Evolutionary conservation across 106 monocot genomes (phyloP).

Genomic region (Posidonia australis): DNA sequence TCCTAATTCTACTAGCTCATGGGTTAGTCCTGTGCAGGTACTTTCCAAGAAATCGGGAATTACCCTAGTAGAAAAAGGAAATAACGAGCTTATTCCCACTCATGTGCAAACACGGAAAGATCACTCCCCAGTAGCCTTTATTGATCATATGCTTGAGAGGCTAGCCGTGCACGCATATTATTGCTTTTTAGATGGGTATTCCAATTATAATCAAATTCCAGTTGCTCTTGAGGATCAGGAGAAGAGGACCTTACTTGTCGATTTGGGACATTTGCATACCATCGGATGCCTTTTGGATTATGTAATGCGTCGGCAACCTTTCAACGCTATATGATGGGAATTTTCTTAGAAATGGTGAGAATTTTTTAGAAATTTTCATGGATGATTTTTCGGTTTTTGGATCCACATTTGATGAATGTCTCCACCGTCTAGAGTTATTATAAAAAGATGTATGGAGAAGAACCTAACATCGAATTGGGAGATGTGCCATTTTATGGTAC

Average conservation of each 20-base stretch:
- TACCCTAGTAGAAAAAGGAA: no score
- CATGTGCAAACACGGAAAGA: background rate
- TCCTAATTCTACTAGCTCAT: no score
- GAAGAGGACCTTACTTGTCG: background rate
- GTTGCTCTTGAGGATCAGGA: slow-evolving; percentile 1
- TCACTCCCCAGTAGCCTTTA: slow-evolving; percentile 2
- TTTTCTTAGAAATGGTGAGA: background rate
- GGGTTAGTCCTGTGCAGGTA: no score
- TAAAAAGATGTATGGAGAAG: no score
- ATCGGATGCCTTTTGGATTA: slow-evolving; percentile 7
- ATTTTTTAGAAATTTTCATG: slow-evolving; percentile 3
- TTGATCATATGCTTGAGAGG: slow-evolving; percentile 3
- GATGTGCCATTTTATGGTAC: no score
- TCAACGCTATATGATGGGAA: slow-evolving; percentile 8
- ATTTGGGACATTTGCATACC: slow-evolving; percentile 7
- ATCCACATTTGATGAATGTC: background rate
- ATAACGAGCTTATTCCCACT: no score
- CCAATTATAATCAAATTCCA: slow-evolving; percentile 2
- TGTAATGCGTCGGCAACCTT: slow-evolving; percentile 4
- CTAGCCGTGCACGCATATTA: background rate
- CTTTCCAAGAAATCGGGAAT: no score
- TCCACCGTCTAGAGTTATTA: background rate
- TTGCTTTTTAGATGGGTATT: slow-evolving; percentile 6
- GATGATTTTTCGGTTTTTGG: slow-evolving; percentile 9
- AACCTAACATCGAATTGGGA: no score